These are phyloP conservation scores for Trichoderma breve DNA, from an alignment of 2,329 filamentous ascomycete genomes.

Conservation along the genomic window DNA sequence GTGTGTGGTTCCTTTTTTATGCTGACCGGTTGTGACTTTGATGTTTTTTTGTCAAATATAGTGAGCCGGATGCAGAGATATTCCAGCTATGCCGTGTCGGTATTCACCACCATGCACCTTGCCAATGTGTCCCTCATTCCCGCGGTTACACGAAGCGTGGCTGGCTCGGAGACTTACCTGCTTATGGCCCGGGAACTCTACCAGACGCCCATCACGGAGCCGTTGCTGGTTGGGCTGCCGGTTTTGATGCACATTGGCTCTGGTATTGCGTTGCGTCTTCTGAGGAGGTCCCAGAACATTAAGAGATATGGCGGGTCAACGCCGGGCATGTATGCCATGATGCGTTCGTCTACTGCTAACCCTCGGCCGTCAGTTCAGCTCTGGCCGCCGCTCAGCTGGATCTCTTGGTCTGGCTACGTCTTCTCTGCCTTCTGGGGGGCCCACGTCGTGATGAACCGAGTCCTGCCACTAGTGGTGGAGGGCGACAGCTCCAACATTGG, in stretches of 20 bases:
- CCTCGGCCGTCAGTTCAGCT: conserved; percentile 30
- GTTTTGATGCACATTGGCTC: conserved; percentile 73
- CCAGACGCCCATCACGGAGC: conserved; percentile 78
- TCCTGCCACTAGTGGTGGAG: conserved; percentile 71
- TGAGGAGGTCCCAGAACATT: conserved; percentile 69
- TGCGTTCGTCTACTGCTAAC: conserved; percentile 29
- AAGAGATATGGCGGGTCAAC: conserved; percentile 72
- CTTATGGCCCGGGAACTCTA: conserved; percentile 91
- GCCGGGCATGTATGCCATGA: conserved; percentile 46
- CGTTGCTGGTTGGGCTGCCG: conserved; percentile 73
- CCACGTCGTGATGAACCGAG: conserved; percentile 74
- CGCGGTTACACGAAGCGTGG: conserved; percentile 67
- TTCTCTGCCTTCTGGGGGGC: conserved; percentile 63
- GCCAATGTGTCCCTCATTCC: conserved; percentile 81
- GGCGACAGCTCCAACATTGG: conserved; percentile 86
- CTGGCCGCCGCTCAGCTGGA: conserved; percentile 72
- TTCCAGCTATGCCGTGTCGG: conserved; percentile 78
- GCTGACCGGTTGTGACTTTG: conserved; percentile 1
- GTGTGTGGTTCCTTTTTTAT: background rate
- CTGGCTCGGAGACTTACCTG: conserved; percentile 77
- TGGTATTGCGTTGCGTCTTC: conserved; percentile 72
- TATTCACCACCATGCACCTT: conserved; percentile 75
- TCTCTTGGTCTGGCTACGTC: conserved; percentile 69
- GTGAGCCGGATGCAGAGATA: conserved; percentile 72
- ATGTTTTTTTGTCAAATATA: conserved; percentile 9